Evolutionary conservation across 2,329 filamentous ascomycete species (phyloP).

Genomic region (Penicillium sp.): DNA sequence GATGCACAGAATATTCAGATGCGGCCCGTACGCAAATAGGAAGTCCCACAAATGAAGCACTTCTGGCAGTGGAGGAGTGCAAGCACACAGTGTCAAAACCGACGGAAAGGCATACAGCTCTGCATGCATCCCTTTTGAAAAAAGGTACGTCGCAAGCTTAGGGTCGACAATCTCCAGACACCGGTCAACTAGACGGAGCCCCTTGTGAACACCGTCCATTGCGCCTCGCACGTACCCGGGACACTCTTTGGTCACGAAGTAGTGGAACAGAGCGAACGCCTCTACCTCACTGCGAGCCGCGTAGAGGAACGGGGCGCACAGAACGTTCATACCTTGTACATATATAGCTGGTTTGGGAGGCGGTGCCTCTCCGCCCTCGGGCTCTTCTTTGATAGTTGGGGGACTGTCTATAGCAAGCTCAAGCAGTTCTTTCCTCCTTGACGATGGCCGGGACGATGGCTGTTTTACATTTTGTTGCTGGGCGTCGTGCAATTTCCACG

Average conservation of each 20-base stretch:
- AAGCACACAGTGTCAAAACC: slow-evolving; percentile 89
- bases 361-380: slow-evolving; percentile 41
- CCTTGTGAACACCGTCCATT: slow-evolving; percentile 95
- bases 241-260: slow-evolving; percentile 79
- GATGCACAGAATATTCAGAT: slow-evolving; percentile 93
- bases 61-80: slow-evolving; percentile 90
- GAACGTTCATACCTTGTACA: slow-evolving; percentile 98
- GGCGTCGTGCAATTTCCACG: slow-evolving; percentile 86
- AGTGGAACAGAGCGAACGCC: slow-evolving; percentile 86
- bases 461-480: slow-evolving; percentile 44
- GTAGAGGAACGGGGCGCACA: slow-evolving; percentile 93
- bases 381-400: slow-evolving; percentile 36
- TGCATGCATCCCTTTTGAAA: slow-evolving; percentile 80
- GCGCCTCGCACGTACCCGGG: slow-evolving; percentile 92
- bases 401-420: slow-evolving; percentile 37
- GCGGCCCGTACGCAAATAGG: slow-evolving; percentile 88
- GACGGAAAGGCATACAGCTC: slow-evolving; percentile 96
- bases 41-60: slow-evolving; percentile 96
- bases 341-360: slow-evolving; percentile 73
- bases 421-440: slow-evolving; percentile 45
- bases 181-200: slow-evolving; percentile 84
- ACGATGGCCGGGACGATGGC: slow-evolving; percentile 32
- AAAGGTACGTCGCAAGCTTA: slow-evolving; percentile 78
- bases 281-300: slow-evolving; percentile 91
- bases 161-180: slow-evolving; percentile 88